A percentile compares a stretch with the other conserved stretches of the same genome.
phyloP scores from a whole-genome alignment of 305 asterid genomes.

The Withania somnifera region DNA sequence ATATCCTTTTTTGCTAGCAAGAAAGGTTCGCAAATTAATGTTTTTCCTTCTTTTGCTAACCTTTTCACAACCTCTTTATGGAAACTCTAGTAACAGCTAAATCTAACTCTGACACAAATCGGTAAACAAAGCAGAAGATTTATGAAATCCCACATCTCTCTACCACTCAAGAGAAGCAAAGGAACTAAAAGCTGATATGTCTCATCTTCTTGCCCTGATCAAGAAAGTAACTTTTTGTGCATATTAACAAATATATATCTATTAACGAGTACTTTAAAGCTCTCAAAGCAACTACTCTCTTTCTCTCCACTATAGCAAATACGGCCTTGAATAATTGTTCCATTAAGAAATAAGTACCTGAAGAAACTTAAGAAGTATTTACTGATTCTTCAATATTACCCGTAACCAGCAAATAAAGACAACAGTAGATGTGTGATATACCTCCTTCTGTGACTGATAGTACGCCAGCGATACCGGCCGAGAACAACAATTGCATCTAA shows the following conservation, averaged over 20 bases:
- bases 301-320: not conserved
- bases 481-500: constrained; percentile 62
- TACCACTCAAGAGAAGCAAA: not conserved
- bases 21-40: constrained; percentile 1
- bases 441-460: constrained; percentile 97
- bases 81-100: not conserved
- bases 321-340: not conserved
- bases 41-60: not conserved
- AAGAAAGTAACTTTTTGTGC: not conserved
- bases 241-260: not conserved
- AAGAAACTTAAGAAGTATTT: not conserved
- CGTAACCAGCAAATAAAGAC: not conserved
- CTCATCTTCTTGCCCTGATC: not conserved
- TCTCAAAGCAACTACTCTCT: not conserved
- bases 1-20: not conserved
- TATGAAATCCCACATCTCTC: not conserved
- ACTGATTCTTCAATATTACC: not conserved
- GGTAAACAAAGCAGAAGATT: not conserved
- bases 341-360: not conserved
- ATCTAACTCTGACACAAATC: not conserved
- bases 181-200: not conserved
- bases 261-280: not conserved
- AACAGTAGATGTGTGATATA: constrained; percentile 13
- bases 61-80: not conserved
- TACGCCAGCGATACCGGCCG: constrained; percentile 44